Conservation (phyloP, 306 rosid species). For the Macrotyloma uniflorum region DNA sequence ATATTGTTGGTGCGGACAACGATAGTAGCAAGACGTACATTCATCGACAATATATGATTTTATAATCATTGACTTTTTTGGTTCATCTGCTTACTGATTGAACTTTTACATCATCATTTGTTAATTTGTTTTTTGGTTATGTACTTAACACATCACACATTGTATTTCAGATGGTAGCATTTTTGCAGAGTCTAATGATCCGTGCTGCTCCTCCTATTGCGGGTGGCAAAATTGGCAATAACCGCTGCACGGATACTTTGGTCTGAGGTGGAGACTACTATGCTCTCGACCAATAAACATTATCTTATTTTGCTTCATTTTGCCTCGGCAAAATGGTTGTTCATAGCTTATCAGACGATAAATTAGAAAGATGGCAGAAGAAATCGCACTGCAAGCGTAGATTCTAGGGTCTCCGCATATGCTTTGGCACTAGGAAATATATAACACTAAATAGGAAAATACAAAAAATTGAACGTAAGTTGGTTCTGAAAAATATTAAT, state of each 20-base stretch:
- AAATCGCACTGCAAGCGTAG: constrained; percentile 6
- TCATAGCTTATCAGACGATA: constrained; percentile 10
- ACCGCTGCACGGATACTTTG: constrained; percentile 47
- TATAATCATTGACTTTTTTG: neutral
- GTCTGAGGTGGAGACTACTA: constrained; percentile 13
- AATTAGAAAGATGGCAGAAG: constrained; percentile 3
- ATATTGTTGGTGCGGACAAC: no score
- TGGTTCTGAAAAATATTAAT: constrained; percentile 10
- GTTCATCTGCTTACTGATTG: neutral
- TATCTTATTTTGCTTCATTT: constrained; percentile 18
- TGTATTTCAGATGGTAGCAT: constrained; percentile 69
- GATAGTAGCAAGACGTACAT: neutral
- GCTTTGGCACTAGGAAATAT: constrained; percentile 3
- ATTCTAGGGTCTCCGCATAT: neutral
- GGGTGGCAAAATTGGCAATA: constrained; percentile 35
- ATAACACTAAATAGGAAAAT: constrained; percentile 1
- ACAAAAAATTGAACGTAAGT: constrained; percentile 9
- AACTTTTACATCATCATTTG: constrained; percentile 1
- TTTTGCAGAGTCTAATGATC: constrained; percentile 67
- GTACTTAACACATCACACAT: constrained; percentile 24
- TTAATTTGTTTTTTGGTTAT: neutral
- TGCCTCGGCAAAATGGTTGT: constrained; percentile 25
- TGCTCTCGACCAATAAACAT: neutral
- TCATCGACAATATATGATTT: neutral
- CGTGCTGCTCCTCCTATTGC: constrained; percentile 46